Evolutionary conservation across 2,329 filamentous ascomycete species (phyloP), one percentile per base, ranked within the genome.

Genomic region (Aspergillus awamori): DNA sequence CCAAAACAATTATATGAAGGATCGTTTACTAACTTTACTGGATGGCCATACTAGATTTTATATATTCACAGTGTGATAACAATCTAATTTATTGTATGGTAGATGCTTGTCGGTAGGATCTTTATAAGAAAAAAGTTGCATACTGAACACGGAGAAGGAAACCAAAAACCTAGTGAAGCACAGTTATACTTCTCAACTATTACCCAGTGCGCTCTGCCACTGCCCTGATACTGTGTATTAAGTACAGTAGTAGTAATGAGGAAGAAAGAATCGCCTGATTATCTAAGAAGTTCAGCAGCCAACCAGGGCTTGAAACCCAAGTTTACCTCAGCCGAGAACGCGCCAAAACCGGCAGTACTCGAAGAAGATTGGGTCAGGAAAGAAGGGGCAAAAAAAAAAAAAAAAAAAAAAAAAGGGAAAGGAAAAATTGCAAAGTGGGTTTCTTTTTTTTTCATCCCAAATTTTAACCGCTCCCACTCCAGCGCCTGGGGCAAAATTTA

Each of bases 401-500:
- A 28, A 61, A 48, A 58, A 60, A 61, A 63, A 62, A 62, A 63
- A 61, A 57, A 53, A 30, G 39, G 49, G 49, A 22, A 56, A 62
- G 60, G 61, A 63, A 62, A 59, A 57, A 41, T 41, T 47, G 55
- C 28, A 58, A 63, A 67, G 64, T 66, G 67, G 65, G 66, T 59
- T 65, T 58, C 53, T 65, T 63, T 63, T 64, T 62, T 66, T 68
- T 61, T 56, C 59, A 61, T 58, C 56, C 47, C 47, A 61, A 66
- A 66, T 65, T 64, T 65, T 63, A 63, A 63, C 61, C 64, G 59
- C 62, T 69, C 64, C 67, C 67, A 67, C 68, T 60, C 65, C 62
- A 61, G 60, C 64, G 57, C 49, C 51, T 53, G 62, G 63, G 61
- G 67, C 60, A 57, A 66, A 67, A 60, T 61, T 62, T 69, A 65